Conservation (phyloP, 352 stramenopile species). For the Globisporangium solare region DNA sequence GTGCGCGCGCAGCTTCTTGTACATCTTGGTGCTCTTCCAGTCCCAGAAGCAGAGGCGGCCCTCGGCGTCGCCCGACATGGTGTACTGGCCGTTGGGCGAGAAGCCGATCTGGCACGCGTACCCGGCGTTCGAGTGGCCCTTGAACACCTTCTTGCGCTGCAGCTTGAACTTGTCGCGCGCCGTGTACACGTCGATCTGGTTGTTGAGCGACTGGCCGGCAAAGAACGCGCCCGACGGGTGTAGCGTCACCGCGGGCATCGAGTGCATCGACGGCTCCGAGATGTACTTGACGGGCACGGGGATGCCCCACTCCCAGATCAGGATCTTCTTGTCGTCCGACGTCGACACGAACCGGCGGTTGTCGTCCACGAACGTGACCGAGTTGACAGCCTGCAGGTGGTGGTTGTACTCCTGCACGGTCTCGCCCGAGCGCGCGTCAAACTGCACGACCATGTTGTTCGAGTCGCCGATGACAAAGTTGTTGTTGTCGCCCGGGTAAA, state of each 20-base stretch:
- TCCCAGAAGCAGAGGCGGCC: conserved; percentile 99
- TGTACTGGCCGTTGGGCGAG: conserved; percentile 93
- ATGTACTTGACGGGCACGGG: conserved; percentile 99
- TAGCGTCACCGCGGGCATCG: conserved; percentile 95
- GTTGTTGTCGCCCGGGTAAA: conserved; percentile 96
- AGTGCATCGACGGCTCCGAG: conserved; percentile 98
- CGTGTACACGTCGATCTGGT: conserved; percentile 97
- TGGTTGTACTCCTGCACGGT: conserved; percentile 99
- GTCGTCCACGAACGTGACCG: conserved; percentile 98
- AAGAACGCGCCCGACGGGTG: conserved; percentile 93
- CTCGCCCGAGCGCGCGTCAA: conserved; percentile 83
- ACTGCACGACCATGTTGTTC: conserved; percentile 96
- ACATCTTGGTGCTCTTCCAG: conserved; percentile 94
- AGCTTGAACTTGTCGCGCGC: conserved; percentile 94
- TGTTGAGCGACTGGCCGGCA: conserved; percentile 96
- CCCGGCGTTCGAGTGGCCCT: conserved; percentile 90
- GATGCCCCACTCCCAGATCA: conserved; percentile 97
- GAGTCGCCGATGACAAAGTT: conserved; percentile 96
- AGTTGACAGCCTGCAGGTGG: conserved; percentile 98
- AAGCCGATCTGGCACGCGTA: conserved; percentile 97
- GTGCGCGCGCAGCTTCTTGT: conserved; percentile 88
- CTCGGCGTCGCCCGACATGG: conserved; percentile 94
- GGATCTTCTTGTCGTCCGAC: conserved; percentile 98
- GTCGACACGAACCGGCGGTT: conserved; percentile 93
- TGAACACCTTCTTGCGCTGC: conserved; percentile 92